Evolutionary conservation across 2,329 filamentous ascomycete genomes (phyloP).

Genomic region (Trichocomaceae sp.): DNA sequence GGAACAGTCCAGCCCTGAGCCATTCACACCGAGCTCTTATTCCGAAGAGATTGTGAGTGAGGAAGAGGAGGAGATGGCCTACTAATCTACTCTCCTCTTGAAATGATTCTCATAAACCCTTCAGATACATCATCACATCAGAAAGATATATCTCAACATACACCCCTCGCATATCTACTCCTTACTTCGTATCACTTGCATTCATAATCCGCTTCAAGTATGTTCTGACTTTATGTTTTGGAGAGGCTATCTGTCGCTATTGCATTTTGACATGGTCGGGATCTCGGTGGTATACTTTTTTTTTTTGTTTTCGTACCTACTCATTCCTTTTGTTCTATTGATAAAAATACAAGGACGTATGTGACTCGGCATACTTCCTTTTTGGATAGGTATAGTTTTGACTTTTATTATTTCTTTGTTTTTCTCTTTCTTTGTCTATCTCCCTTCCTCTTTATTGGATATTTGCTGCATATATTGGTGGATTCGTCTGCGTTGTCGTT

Average conservation of each 20-base stretch:
- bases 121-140: background rate
- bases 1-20: conserved; percentile 8
- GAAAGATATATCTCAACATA: no score
- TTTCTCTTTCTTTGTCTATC: background rate
- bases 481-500: background rate
- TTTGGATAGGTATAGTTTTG: background rate
- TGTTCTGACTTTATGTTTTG: background rate
- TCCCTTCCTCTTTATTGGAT: background rate
- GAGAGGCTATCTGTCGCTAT: conserved; percentile 14
- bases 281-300: conserved; percentile 17
- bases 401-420: background rate
- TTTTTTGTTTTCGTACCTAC: conserved; percentile 5
- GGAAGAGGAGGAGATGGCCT: background rate
- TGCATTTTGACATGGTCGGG: conserved; percentile 11
- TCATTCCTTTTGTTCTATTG: conserved; percentile 7
- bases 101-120: background rate
- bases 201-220: background rate
- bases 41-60: conserved; percentile 9
- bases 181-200: background rate
- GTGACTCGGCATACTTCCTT: background rate
- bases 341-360: background rate
- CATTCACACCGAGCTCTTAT: conserved; percentile 11
- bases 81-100: background rate
- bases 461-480: background rate
- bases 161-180: background rate